phyloP scores from a whole-genome alignment of 179 eudicot genomes.

The Pouteria campechiana region DNA sequence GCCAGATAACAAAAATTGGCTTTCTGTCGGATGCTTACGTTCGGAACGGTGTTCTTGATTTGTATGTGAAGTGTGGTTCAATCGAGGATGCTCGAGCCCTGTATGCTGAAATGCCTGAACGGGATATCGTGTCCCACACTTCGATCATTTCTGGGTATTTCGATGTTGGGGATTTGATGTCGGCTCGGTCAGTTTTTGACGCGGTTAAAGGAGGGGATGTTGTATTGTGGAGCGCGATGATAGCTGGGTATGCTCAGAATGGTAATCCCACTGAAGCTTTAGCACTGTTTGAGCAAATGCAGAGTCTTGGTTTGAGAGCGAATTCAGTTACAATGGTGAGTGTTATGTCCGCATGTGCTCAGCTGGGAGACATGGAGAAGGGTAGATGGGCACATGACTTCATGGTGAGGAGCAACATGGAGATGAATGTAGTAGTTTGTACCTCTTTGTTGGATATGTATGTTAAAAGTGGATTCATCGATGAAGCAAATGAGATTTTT shows the following conservation, averaged over 20 bases:
- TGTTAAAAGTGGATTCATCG: conserved; percentile 86
- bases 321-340: conserved; percentile 88
- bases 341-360: conserved; percentile 74
- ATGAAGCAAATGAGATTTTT: conserved; percentile 54
- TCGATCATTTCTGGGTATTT: no score
- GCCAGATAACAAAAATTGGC: conserved; percentile 49
- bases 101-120: conserved; percentile 67
- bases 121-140: conserved; percentile 62
- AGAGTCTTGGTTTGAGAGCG: conserved; percentile 40
- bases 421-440: conserved; percentile 54
- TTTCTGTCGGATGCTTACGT: conserved; percentile 42
- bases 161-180: no score
- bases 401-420: conserved; percentile 39
- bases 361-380: conserved; percentile 43
- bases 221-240: conserved; percentile 94
- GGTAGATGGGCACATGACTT: conserved; percentile 75
- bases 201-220: conserved; percentile 54
- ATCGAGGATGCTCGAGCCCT: conserved; percentile 37
- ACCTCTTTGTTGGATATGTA: conserved; percentile 88
- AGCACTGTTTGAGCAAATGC: conserved; percentile 66
- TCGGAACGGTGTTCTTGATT: conserved; percentile 58
- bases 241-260: conserved; percentile 71
- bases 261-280: conserved; percentile 49
- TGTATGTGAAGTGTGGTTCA: conserved; percentile 55
- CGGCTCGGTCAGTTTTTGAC: conserved; percentile 22